These are phyloP conservation scores for Cladosporium sp. DNA, from an alignment of 2,329 filamentous ascomycete genomes.

Conservation along the genomic window DNA sequence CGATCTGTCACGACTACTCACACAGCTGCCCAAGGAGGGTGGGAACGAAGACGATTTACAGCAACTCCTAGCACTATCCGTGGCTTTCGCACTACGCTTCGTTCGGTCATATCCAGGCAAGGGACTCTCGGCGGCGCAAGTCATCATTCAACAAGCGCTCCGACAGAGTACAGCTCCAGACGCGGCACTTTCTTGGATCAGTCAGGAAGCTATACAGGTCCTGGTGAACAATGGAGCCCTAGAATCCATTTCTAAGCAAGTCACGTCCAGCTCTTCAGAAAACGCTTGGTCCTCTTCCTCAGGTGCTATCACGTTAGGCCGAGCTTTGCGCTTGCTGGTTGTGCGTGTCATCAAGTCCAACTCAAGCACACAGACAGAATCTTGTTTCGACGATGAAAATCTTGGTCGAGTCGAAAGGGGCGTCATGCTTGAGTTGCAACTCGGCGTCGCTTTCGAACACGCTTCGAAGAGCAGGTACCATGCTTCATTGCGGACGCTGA, in stretches of 20 bases:
- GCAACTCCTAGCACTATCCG: not conserved
- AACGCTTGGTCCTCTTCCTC: constrained; percentile 21
- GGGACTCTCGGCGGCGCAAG: constrained; percentile 11
- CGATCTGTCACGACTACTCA: constrained; percentile 15
- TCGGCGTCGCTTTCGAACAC: constrained; percentile 25
- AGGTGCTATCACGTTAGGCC: constrained; percentile 18
- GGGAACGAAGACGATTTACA: not conserved
- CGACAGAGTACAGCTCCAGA: constrained; percentile 18
- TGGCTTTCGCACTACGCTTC: constrained; percentile 27
- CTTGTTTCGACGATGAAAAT: constrained; percentile 32
- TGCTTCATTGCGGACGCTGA: constrained; percentile 13
- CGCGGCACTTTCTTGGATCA: constrained; percentile 27
- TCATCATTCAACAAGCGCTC: constrained; percentile 21
- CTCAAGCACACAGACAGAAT: constrained; percentile 16
- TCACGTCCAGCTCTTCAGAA: constrained; percentile 45
- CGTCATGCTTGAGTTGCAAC: constrained; percentile 41
- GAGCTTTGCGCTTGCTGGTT: constrained; percentile 21
- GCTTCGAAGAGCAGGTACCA: constrained; percentile 21
- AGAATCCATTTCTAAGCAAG: constrained; percentile 47
- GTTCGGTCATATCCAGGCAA: constrained; percentile 21
- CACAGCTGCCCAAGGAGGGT: not conserved
- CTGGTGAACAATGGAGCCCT: constrained; percentile 58
- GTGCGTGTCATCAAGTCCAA: constrained; percentile 14
- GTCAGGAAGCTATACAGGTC: constrained; percentile 58
- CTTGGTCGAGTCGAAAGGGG: constrained; percentile 31